Evolutionary conservation across 495 filamentous ascomycete species (phyloP).

Genomic region (Trichoderma gamsii): DNA sequence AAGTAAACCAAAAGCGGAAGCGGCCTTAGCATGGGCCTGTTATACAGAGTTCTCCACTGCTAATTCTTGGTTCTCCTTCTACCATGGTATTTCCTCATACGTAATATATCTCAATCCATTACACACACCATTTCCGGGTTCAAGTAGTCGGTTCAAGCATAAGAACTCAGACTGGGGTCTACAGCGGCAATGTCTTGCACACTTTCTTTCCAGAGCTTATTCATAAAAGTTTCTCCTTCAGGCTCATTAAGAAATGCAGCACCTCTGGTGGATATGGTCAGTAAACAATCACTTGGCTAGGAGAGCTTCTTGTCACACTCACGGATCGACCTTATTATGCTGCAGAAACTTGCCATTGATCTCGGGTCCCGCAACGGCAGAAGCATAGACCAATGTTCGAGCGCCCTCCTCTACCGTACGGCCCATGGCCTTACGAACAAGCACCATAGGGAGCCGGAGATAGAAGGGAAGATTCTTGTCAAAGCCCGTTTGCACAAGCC

Average conservation of each 20-base stretch:
- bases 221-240: neutral
- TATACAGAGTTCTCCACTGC: no score
- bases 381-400: constrained; percentile 4
- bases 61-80: no score
- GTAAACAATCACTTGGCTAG: neutral
- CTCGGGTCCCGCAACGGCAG: neutral
- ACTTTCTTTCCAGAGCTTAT: neutral
- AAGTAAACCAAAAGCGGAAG: no score
- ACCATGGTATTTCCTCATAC: no score
- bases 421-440: neutral
- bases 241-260: neutral
- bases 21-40: no score
- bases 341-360: constrained; percentile 6
- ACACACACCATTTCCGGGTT: no score
- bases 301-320: neutral
- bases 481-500: neutral
- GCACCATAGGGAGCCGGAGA: neutral
- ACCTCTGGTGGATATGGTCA: neutral
- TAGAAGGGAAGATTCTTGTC: neutral
- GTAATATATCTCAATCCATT: no score
- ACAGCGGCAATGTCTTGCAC: neutral
- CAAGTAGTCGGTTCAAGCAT: neutral
- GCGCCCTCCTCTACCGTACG: neutral
- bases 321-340: constrained; percentile 5
- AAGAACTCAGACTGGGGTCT: neutral